Evolutionary conservation across 257 asterid species (phyloP).

Genomic region (Misopates orontium): DNA sequence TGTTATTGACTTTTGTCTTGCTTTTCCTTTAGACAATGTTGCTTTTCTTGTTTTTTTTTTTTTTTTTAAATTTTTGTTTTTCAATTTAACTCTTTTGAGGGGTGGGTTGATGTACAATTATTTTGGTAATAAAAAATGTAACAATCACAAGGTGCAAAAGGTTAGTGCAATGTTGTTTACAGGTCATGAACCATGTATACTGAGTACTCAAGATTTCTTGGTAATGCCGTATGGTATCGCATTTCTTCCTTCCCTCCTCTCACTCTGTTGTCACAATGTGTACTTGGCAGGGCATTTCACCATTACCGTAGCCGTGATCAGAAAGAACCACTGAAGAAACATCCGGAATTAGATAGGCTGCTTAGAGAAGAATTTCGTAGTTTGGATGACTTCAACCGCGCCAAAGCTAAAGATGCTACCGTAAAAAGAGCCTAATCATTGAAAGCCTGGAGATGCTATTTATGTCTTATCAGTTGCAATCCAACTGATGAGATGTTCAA

Average conservation of each 20-base stretch:
- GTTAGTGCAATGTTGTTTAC: no score
- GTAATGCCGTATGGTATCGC: no score
- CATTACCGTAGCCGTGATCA: constrained; percentile 52
- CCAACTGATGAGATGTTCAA: constrained; percentile 16
- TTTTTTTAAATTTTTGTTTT: no score
- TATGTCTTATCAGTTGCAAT: constrained; percentile 14
- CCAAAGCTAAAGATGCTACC: constrained; percentile 41
- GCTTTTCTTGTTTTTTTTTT: no score
- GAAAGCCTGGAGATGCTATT: constrained; percentile 7
- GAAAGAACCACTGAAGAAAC: constrained; percentile 50
- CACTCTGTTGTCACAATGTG: constrained; percentile 1
- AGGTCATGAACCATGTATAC: no score
- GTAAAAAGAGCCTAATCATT: constrained; percentile 35
- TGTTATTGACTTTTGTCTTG: no score
- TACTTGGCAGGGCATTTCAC: constrained; percentile 65
- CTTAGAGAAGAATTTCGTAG: constrained; percentile 62
- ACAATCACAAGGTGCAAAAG: no score
- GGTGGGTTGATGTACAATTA: no score
- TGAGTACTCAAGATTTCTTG: no score
- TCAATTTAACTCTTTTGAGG: no score
- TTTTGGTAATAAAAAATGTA: no score
- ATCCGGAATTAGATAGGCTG: constrained; percentile 68
- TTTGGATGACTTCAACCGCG: constrained; percentile 66
- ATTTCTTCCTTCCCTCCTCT: not conserved
- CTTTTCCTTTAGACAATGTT: no score